Evolutionary conservation across 2,329 filamentous ascomycete species (phyloP), one percentile per base, ranked within the genome.

Genomic region (Rutstroemia sp.): DNA sequence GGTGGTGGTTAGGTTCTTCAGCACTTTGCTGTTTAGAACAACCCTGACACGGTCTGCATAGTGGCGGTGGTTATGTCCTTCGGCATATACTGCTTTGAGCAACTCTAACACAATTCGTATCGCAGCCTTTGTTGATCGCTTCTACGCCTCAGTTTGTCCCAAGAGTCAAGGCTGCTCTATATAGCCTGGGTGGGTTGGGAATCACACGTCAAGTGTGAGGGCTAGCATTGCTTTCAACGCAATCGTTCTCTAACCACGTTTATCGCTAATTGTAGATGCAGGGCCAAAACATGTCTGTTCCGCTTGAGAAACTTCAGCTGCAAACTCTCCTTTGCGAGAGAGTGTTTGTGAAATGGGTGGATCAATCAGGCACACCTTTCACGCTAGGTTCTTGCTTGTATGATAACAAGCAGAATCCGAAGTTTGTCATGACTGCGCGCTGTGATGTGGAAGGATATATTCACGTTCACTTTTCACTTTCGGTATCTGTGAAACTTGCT

Each of bases 141-240:
- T 42, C 36, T 42, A 39, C 5, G 4, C 21, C 16, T 51, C 19
- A 39, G 10, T 51, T 49, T 30, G 14, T 16, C 14, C 36, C 16
- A 51, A 40, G 48, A 51, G 48, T 51, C 48, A 51, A 51, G 48
- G 36, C 48, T 51, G 48, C 48, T 51, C 48, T 51, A 51, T 42
- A 42, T 51, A 42, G 36, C 23, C 48, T 51, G 36, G 36, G 23
- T 51, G 48, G 36, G 36, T 51, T 14, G 48, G 48, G 36, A 51
- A 40, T 51, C 21, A 51, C 48, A 51, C 23, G 30, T 51, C 19
- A 39, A 39, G 36, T 51, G 36, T 51, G 23, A 27, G 25, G 48
- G n/a, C 48, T 30, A 51, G 16, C 21, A 42, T 42, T 42, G 7
- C 7, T 27, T 40, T 40, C 25, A 25, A 51, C 39, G 19, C 14